phyloP scores from a whole-genome alignment of 768 basidiomycete species.

The Lepiota venenata region DNA sequence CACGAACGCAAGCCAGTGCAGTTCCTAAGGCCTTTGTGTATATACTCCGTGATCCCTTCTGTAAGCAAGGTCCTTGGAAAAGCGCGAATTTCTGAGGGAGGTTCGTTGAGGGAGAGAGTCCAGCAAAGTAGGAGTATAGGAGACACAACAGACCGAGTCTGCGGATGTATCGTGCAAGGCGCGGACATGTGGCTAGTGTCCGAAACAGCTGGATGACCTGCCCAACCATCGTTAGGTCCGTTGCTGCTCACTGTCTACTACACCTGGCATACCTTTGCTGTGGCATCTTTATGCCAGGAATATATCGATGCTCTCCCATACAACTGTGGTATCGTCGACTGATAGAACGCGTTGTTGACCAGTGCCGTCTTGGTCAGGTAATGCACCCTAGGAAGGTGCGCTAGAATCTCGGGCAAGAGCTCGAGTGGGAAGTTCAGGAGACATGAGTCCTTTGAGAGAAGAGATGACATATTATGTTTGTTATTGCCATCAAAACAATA shows the following conservation, averaged over 20 bases:
- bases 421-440: conserved; percentile 66
- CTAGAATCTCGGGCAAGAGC: conserved; percentile 53
- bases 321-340: conserved; percentile 45
- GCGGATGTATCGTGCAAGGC: conserved; percentile 56
- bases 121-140: background rate
- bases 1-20: conserved; percentile 60
- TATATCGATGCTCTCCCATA: conserved; percentile 62
- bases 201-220: conserved; percentile 64
- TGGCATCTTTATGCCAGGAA: conserved; percentile 69
- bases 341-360: conserved; percentile 54
- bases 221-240: background rate
- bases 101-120: background rate
- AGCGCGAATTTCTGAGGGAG: conserved; percentile 59
- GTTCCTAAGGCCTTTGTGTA: conserved; percentile 52
- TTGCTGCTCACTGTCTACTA: background rate
- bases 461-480: background rate
- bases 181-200: conserved; percentile 51
- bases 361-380: conserved; percentile 51
- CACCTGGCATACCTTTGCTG: conserved; percentile 44
- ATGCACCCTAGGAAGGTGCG: conserved; percentile 45
- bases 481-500: background rate
- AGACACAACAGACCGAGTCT: conserved; percentile 47
- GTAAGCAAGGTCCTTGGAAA: conserved; percentile 55
- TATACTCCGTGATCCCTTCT: conserved; percentile 33
- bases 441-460: conserved; percentile 15